Percentiles rank a stretch among this genome's conserved stretches.
phyloP scores from a whole-genome alignment of 2,329 filamentous ascomycete genomes.

The Amylocarpus encephaloides region DNA sequence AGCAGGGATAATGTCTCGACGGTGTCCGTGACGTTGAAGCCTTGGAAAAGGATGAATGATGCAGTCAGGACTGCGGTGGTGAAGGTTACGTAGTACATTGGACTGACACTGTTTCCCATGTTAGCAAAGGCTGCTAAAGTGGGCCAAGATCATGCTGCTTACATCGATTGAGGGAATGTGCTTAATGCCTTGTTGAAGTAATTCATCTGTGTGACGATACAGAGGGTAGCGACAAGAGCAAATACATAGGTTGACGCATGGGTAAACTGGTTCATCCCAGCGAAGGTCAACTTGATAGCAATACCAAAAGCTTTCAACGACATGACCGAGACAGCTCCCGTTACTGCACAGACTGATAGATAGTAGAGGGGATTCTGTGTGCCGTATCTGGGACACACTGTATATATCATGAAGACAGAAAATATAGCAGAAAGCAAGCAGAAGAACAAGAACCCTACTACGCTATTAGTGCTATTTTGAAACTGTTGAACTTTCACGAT shows the following conservation, averaged over 20 bases:
- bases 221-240: constrained; percentile 83
- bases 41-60: constrained; percentile 91
- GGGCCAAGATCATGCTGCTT: constrained; percentile 35
- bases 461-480: not conserved
- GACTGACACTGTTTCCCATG: constrained; percentile 51
- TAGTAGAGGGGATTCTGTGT: constrained; percentile 95
- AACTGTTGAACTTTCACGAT: not conserved
- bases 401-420: constrained; percentile 92
- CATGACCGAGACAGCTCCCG: constrained; percentile 97
- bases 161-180: constrained; percentile 97
- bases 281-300: constrained; percentile 88
- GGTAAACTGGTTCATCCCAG: constrained; percentile 88
- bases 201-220: constrained; percentile 98
- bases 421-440: constrained; percentile 74
- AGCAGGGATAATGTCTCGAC: constrained; percentile 90
- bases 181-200: constrained; percentile 99
- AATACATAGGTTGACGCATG: constrained; percentile 97
- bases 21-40: constrained; percentile 88
- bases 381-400: constrained; percentile 78
- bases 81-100: constrained; percentile 91
- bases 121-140: constrained; percentile 7
- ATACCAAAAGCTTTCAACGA: constrained; percentile 98
- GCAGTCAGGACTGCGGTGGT: constrained; percentile 90
- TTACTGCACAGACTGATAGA: constrained; percentile 94
- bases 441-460: constrained; percentile 79